A percentile compares a stretch with the other conserved stretches of the same genome.
Conservation (phyloP, 345 rosid species). For the Cochlearia excelsa region DNA sequence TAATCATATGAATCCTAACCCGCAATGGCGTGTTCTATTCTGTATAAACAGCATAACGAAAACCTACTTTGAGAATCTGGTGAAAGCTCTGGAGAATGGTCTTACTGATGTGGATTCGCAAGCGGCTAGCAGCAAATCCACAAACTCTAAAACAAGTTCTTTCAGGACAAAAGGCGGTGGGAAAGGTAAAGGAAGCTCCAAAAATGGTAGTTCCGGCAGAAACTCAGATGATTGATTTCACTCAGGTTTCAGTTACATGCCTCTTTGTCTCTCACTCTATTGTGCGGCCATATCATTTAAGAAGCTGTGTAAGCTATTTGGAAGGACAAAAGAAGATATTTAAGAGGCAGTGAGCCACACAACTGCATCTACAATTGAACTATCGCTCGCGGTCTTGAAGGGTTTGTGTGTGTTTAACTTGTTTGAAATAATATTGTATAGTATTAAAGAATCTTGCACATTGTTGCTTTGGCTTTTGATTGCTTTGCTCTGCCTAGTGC, state of each 20-base stretch:
- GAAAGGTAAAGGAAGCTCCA: slow-evolving; percentile 33
- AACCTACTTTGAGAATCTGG: slow-evolving; percentile 78
- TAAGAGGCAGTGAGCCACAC: slow-evolving; percentile 3
- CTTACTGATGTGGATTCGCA: slow-evolving; percentile 56
- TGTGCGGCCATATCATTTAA: not conserved
- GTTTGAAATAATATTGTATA: slow-evolving; percentile 20
- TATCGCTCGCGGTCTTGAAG: slow-evolving; percentile 6
- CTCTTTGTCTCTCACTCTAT: not conserved
- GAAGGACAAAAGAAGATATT: not conserved
- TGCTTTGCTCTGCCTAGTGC: slow-evolving; percentile 16
- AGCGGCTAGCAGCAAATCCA: slow-evolving; percentile 33
- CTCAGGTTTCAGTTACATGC: slow-evolving; percentile 21
- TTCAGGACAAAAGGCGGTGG: slow-evolving; percentile 26
- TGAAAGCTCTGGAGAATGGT: slow-evolving; percentile 80
- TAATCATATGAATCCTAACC: slow-evolving; percentile 21
- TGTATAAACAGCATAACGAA: slow-evolving; percentile 64
- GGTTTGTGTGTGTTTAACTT: slow-evolving; percentile 3
- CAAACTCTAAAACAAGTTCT: slow-evolving; percentile 25
- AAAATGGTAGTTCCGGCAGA: slow-evolving; percentile 30
- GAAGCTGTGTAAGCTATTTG: slow-evolving; percentile 8
- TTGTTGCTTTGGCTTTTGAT: slow-evolving; percentile 22
- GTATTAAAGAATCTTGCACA: slow-evolving; percentile 11
- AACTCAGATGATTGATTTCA: slow-evolving; percentile 19
- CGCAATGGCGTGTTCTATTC: not conserved
- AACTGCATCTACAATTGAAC: slow-evolving; percentile 10